Conservation (phyloP, 371 early-diverging fungal genomes). For the Choanephora cucurbitarum region DNA sequence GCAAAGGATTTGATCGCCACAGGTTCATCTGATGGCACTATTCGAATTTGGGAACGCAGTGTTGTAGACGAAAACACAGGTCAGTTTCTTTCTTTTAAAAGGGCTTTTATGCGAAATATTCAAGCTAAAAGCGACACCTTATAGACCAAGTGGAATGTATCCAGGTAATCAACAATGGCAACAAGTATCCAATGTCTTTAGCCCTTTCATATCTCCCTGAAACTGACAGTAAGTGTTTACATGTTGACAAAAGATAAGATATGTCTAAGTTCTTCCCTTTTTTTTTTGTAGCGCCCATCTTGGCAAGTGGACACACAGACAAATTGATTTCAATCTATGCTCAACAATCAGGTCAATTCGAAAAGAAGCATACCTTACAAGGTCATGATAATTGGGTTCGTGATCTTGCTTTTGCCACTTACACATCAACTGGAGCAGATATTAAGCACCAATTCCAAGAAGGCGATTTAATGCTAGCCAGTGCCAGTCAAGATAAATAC, state of each 20-base stretch:
- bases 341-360: constrained; percentile 55
- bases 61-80: constrained; percentile 47
- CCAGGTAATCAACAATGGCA: constrained; percentile 72
- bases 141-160: constrained; percentile 58
- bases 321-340: constrained; percentile 67
- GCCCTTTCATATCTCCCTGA: constrained; percentile 74
- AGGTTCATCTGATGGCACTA: constrained; percentile 83
- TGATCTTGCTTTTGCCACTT: constrained; percentile 74
- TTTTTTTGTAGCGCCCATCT: constrained; percentile 52
- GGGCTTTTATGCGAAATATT: not conserved
- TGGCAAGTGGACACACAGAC: constrained; percentile 82
- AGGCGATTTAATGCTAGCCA: constrained; percentile 86
- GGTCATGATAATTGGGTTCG: constrained; percentile 97
- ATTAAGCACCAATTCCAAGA: constrained; percentile 50
- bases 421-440: constrained; percentile 36
- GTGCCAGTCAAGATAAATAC: constrained; percentile 91
- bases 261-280: not conserved
- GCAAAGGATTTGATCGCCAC: constrained; percentile 67
- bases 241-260: not conserved
- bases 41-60: constrained; percentile 71
- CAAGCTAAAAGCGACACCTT: no score
- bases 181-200: constrained; percentile 70
- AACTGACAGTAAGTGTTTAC: constrained; percentile 42
- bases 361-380: constrained; percentile 62
- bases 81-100: constrained; percentile 14